These are phyloP conservation scores for Extremus antarcticus DNA, from an alignment of 495 filamentous ascomycete genomes.

Conservation along the genomic window DNA sequence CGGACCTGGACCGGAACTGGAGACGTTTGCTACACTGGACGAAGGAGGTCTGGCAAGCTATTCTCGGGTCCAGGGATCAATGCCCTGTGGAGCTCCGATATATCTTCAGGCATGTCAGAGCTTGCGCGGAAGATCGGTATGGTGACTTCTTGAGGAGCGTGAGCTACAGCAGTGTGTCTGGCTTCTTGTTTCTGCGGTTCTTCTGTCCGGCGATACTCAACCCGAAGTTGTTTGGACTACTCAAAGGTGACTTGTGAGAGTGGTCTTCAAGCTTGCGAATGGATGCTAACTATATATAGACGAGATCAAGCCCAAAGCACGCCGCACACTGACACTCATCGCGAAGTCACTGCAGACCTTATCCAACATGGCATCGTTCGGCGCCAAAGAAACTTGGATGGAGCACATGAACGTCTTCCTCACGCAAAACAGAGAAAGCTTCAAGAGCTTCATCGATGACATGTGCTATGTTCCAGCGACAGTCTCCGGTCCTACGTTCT, in stretches of 20 bases:
- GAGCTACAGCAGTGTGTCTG: constrained; percentile 89
- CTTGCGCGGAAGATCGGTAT: constrained; percentile 92
- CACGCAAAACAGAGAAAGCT: constrained; percentile 50
- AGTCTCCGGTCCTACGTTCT: background rate
- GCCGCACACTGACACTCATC: constrained; percentile 85
- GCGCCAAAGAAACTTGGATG: constrained; percentile 97
- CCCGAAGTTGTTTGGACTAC: constrained; percentile 86
- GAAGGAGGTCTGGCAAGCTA: constrained; percentile 73
- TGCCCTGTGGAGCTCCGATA: constrained; percentile 77
- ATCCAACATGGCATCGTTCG: constrained; percentile 87
- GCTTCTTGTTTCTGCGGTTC: constrained; percentile 92
- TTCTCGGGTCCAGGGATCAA: constrained; percentile 55
- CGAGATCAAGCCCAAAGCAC: constrained; percentile 74
- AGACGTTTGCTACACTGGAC: constrained; percentile 62
- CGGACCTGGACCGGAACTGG: constrained; percentile 81
- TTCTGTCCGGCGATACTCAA: constrained; percentile 94
- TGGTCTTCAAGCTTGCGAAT: no score
- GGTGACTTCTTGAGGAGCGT: constrained; percentile 92
- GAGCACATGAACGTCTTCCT: constrained; percentile 90
- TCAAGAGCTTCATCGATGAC: constrained; percentile 78
- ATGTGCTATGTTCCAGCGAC: constrained; percentile 75
- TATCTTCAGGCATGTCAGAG: constrained; percentile 84
- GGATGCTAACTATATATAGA: constrained; percentile 39
- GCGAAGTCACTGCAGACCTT: constrained; percentile 93
- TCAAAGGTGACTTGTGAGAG: constrained; percentile 49